Evolutionary conservation across 495 filamentous ascomycete genomes (phyloP), one percentile per base, ranked within the genome.

Genomic region (Neurospora sp.): DNA sequence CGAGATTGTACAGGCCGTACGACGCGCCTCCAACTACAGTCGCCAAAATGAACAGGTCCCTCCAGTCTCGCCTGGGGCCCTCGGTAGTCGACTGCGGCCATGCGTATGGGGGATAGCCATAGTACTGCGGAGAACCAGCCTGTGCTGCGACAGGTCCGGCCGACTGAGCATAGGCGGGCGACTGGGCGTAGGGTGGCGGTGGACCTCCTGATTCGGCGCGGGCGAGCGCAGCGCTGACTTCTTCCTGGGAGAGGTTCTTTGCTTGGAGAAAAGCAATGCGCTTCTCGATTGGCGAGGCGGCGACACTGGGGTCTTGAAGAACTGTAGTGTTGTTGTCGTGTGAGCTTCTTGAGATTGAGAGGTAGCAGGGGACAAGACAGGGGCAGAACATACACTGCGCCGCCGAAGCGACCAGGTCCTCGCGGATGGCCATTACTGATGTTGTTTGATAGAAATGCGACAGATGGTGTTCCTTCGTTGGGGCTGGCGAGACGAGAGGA

Each of bases 11-110:
- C n/a, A 96, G 80, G 3, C 93, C 94, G 77, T 96, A 97, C 9
- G 92, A 87, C 4, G 96, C 90, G 45, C 93, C 93, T 53, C 92
- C 91, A 74, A 95, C 90, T 9, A 97, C 91, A 0, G 94, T 98
- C 9, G 94, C 94, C 92, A 97, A 93, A 76, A 98, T 97, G 79
- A 98, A 99, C 92, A 93, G 98, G 77, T 99, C 96, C 68, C 96
- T 88, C 96, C 96, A 99, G 80, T 99, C 96, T 74, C 96, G 88
- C 77, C 89, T 90, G 8, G 96, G 93, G 72, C 87, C 87, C 70
- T 91, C 90, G 20, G 89, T 87, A 70, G 89, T 89, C 72, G 91
- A 91, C 80, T 81, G 82, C 74, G 81, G 84, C 85, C 85, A 87
- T 75, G 82, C 84, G 83, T 94, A 96, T 79, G 89, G 89, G 69